Evolutionary conservation across 1,284 basidiomycete species (phyloP), one percentile per base, ranked within the genome.

Genomic region (Lentinus polychrous): DNA sequence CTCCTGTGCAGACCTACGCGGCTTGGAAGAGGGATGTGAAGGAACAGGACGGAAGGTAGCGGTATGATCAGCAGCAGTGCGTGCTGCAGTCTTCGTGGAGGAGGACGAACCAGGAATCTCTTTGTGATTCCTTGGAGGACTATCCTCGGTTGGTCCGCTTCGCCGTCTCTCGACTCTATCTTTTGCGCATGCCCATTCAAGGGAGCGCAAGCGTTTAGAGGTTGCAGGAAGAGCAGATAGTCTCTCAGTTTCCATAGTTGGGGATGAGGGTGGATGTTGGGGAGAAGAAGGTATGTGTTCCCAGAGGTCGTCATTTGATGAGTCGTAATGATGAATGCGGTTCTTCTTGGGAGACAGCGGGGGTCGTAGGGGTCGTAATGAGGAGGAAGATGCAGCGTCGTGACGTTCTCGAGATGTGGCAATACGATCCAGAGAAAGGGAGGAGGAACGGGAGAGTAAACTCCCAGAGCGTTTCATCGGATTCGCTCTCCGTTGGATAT

Each of bases 131-230:
- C 39, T 17, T 3, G 18, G 10, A 12, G 39, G 20, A 37, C 35
- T 37, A 7, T 40, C 20, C 39, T 47, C 44, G 37, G 18, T 24
- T 5, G 17, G 32, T 55, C 34, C 51, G 27, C 27, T 27, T 10
- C 27, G 27, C 27, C 27, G 27, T 27, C 27, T 27, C 33, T 45
- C 55, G 34, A 63, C 64, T 48, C 73, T 61, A 37, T 67, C 73
- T 37, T 66, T 70, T 33, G 73, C 69, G 52, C 72, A 74, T 3
- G 72, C 72, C 69, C 70, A 75, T 50, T 75, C 72, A 45, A 74
- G 52, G 8, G 73, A 71, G n/a, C 59, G 63, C 17, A 62, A 54
- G 11, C 55, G 58, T 53, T 60, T 70, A n/a, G 63, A 52, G 17
- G 52, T 57, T 6, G 62, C 53, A 3, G 68, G 61, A 12, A 67